Percentiles rank a stretch among this genome's conserved stretches.
Conservation (phyloP, 768 basidiomycete genomes). For the Tylopilus sp. region DNA sequence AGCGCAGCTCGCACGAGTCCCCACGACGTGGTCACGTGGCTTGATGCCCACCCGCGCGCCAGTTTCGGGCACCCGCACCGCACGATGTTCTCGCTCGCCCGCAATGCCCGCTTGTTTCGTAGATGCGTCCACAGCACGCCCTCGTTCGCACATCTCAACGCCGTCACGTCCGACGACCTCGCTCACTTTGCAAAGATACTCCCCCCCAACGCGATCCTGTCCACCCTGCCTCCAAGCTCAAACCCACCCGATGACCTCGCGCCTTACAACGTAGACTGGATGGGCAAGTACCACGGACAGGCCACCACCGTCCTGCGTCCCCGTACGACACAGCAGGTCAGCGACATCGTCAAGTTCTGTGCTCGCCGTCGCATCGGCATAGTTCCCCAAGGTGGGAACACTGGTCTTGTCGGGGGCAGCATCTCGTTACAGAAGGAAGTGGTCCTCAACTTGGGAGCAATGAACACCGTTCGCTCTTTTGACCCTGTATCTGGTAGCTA, state of each 20-base stretch:
- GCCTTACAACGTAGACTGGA: slow-evolving; percentile 89
- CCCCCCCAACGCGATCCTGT: slow-evolving; percentile 59
- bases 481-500: slow-evolving; percentile 74
- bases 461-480: slow-evolving; percentile 79
- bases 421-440: slow-evolving; percentile 87
- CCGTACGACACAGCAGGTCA: slow-evolving; percentile 83
- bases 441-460: slow-evolving; percentile 77
- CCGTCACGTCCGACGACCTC: slow-evolving; percentile 57
- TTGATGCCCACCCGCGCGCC: too few species aligned
- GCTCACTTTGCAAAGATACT: slow-evolving; percentile 67
- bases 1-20: slow-evolving; percentile 1
- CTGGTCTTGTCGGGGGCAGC: slow-evolving; percentile 94
- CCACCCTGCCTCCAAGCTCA: slow-evolving; percentile 54
- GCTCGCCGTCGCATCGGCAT: slow-evolving; percentile 77
- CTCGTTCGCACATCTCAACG: slow-evolving; percentile 36
- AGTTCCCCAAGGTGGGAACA: slow-evolving; percentile 98
- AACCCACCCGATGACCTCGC: slow-evolving; percentile 61
- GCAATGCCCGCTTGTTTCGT: neutral
- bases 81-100: slow-evolving; percentile 13
- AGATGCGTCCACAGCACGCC: slow-evolving; percentile 25
- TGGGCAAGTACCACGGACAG: slow-evolving; percentile 88
- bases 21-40: neutral
- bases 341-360: slow-evolving; percentile 85
- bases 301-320: slow-evolving; percentile 88
- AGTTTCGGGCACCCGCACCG: too few species aligned